A percentile compares a stretch with the other conserved stretches of the same genome.
Evolutionary conservation across 352 stramenopile species (phyloP).

Genomic region (Thalassiosira hispida): DNA sequence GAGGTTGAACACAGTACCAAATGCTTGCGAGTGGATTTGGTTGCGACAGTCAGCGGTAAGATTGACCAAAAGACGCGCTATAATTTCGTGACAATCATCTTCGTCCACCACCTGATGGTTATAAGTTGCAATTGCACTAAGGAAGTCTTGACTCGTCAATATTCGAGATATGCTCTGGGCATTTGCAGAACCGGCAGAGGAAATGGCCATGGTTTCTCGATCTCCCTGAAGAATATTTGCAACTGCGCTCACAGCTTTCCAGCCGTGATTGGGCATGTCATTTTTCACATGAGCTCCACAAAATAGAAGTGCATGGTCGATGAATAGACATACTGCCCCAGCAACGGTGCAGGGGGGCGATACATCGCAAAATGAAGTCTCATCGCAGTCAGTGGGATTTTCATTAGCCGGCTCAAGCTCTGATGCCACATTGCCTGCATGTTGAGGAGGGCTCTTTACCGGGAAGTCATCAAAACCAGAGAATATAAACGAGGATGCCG

Average conservation of each 20-base stretch:
- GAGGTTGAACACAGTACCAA: slow-evolving; percentile 49
- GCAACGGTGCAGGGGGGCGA: slow-evolving; percentile 29
- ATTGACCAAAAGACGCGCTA: slow-evolving; percentile 19
- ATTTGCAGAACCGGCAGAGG: slow-evolving; percentile 42
- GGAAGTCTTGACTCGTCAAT: slow-evolving; percentile 33
- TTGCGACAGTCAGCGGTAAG: slow-evolving; percentile 26
- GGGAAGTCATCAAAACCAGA: slow-evolving; percentile 52
- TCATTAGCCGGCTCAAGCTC: not conserved
- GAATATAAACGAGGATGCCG: slow-evolving; percentile 56
- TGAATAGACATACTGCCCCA: slow-evolving; percentile 44
- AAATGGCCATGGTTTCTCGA: slow-evolving; percentile 41
- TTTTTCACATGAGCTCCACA: slow-evolving; percentile 9
- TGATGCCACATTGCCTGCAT: slow-evolving; percentile 1
- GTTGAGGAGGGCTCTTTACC: slow-evolving; percentile 5
- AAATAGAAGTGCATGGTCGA: slow-evolving; percentile 29
- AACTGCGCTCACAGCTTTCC: slow-evolving; percentile 42
- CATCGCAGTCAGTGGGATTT: not conserved
- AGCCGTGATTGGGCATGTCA: slow-evolving; percentile 22
- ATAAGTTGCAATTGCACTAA: slow-evolving; percentile 1
- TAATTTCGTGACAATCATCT: not conserved
- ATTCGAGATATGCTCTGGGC: slow-evolving; percentile 32
- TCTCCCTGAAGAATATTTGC: slow-evolving; percentile 57
- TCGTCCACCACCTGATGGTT: not conserved
- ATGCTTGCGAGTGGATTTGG: slow-evolving; percentile 34
- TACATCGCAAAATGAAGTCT: not conserved